Evolutionary conservation across 441 rosid genomes (phyloP).

Genomic region (Populus trichocarpa): DNA sequence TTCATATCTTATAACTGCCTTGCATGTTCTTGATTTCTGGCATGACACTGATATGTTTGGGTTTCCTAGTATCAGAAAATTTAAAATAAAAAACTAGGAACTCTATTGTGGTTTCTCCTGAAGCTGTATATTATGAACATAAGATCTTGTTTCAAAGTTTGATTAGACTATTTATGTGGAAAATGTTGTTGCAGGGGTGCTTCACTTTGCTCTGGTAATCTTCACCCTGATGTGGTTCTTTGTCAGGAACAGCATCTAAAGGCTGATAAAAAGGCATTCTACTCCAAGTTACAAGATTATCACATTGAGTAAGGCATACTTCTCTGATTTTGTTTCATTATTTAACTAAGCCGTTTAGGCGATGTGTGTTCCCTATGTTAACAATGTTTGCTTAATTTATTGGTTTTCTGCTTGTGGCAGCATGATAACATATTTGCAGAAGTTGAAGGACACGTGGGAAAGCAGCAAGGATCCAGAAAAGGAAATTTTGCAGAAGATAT

Average conservation of each 20-base stretch:
- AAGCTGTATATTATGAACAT: neutral
- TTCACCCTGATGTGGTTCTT: constrained; percentile 80
- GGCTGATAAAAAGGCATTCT: constrained; percentile 50
- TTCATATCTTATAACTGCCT: neutral
- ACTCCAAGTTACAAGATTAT: constrained; percentile 63
- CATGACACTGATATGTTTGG: neutral
- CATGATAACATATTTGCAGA: constrained; percentile 63
- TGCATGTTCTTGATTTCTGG: neutral
- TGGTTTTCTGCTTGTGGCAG: constrained; percentile 47
- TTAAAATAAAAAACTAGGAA: neutral
- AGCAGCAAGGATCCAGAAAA: constrained; percentile 64
- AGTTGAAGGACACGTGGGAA: constrained; percentile 74
- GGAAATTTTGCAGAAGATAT: constrained; percentile 49
- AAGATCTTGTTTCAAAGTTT: constrained; percentile 8
- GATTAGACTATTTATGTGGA: constrained; percentile 21
- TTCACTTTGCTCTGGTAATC: constrained; percentile 66
- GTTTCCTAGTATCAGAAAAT: neutral
- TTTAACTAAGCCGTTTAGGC: neutral
- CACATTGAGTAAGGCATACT: constrained; percentile 64
- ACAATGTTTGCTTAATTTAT: constrained; percentile 17
- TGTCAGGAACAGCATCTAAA: constrained; percentile 47
- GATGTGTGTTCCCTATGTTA: constrained; percentile 11
- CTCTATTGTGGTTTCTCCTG: constrained; percentile 8
- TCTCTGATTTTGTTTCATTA: constrained; percentile 3
- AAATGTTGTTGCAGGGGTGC: constrained; percentile 65